A percentile compares a stretch with the other conserved stretches of the same genome.
phyloP scores from a whole-genome alignment of 2,329 filamentous ascomycete genomes.

The Cytospora mali region DNA sequence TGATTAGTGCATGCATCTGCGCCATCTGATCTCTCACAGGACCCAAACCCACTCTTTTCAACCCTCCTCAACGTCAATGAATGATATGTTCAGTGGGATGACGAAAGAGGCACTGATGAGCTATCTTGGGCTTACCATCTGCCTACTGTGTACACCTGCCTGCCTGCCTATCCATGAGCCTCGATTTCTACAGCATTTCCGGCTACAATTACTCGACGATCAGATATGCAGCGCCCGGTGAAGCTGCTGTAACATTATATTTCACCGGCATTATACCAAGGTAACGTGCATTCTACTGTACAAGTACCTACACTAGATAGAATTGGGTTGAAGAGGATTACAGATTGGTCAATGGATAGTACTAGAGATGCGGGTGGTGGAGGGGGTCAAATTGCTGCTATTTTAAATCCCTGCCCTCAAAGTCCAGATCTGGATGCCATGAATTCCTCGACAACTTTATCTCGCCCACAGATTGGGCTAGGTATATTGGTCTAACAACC shows the following conservation, averaged over 20 bases:
- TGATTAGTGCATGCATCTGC: slow-evolving; percentile 12
- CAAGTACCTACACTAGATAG: neutral
- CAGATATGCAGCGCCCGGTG: neutral
- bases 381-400: slow-evolving; percentile 16
- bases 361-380: slow-evolving; percentile 7
- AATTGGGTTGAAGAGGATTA: neutral
- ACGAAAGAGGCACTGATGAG: slow-evolving; percentile 9
- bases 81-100: neutral
- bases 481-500: neutral
- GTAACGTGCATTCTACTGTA: neutral
- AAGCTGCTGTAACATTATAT: neutral
- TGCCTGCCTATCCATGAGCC: neutral
- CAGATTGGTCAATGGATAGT: slow-evolving; percentile 18
- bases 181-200: too few relatives aligned
- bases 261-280: neutral
- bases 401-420: slow-evolving; percentile 18
- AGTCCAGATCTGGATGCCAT: neutral
- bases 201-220: neutral
- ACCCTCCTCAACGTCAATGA: neutral
- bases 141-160: neutral
- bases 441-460: neutral
- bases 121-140: neutral
- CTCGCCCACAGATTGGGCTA: neutral
- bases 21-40: neutral
- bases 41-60: neutral